These are phyloP conservation scores for Salisapilia sapeloensis DNA, from an alignment of 352 stramenopile genomes.

Conservation along the genomic window DNA sequence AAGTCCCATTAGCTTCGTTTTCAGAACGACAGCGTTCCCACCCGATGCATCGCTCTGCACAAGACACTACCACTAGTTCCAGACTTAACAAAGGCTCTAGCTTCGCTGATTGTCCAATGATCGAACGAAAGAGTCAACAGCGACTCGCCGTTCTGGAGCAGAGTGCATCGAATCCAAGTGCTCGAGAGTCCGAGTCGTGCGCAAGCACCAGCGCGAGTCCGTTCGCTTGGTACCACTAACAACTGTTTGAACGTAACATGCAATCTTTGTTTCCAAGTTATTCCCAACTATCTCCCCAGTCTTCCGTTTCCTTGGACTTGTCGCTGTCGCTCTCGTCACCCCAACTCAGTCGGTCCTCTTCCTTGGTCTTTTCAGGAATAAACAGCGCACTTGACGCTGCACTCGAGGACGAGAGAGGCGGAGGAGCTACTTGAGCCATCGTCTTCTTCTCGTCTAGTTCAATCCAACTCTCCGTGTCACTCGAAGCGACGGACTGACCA, in stretches of 20 bases:
- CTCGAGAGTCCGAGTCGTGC: slow-evolving; percentile 9
- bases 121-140: slow-evolving; percentile 14
- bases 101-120: slow-evolving; percentile 33
- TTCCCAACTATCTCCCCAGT: too few relatives aligned
- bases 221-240: too few relatives aligned
- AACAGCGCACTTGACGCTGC: slow-evolving; percentile 7
- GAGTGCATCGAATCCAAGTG: too few relatives aligned
- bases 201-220: not conserved
- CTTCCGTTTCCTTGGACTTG: too few relatives aligned
- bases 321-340: too few relatives aligned
- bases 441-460: slow-evolving; percentile 27
- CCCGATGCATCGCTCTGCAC: too few relatives aligned
- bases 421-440: slow-evolving; percentile 19
- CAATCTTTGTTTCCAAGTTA: too few relatives aligned
- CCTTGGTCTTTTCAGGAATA: slow-evolving; percentile 1
- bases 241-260: too few relatives aligned
- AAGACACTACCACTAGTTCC: too few relatives aligned
- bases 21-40: too few relatives aligned
- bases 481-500: slow-evolving; percentile 9
- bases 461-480: slow-evolving; percentile 47
- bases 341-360: not conserved
- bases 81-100: too few relatives aligned
- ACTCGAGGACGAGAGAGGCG: slow-evolving; percentile 24
- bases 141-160: slow-evolving; percentile 16
- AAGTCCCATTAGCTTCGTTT: too few relatives aligned